phyloP scores from a whole-genome alignment of 495 filamentous ascomycete genomes.

The Amphirosellinia nigrospora region DNA sequence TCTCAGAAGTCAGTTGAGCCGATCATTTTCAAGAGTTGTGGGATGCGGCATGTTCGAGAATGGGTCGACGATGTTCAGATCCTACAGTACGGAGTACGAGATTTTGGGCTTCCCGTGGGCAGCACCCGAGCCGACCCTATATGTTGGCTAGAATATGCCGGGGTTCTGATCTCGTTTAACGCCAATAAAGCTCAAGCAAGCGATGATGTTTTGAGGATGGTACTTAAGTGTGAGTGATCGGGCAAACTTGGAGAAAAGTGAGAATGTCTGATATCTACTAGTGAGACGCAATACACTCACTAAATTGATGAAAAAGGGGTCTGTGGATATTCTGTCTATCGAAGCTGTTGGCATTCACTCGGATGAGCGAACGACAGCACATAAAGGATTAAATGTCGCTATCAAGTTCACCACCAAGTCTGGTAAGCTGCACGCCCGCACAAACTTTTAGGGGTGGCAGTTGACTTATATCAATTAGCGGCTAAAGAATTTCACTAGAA shows the following conservation, averaged over 20 bases:
- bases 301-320: constrained; percentile 3
- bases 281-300: constrained; percentile 10
- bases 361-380: constrained; percentile 11
- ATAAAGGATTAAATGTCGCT: background rate
- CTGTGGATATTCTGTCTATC: constrained; percentile 3
- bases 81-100: constrained; percentile 11
- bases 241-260: background rate
- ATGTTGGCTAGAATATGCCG: constrained; percentile 14
- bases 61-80: constrained; percentile 20
- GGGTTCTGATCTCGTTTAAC: constrained; percentile 17
- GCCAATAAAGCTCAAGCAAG: background rate
- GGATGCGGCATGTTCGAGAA: background rate
- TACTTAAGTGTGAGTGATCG: constrained; percentile 18
- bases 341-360: background rate
- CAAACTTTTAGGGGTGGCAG: background rate
- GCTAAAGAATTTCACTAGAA: constrained; percentile 23
- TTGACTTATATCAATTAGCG: background rate
- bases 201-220: constrained; percentile 4
- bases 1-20: constrained; percentile 14
- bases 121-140: background rate
- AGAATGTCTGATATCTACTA: background rate
- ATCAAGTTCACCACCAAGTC: constrained; percentile 21
- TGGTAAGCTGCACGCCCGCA: background rate
- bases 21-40: constrained; percentile 3
- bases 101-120: background rate